Base-by-base conservation (phyloP, 78 protist genomes). In the Polysphondylium violaceum region DNA sequence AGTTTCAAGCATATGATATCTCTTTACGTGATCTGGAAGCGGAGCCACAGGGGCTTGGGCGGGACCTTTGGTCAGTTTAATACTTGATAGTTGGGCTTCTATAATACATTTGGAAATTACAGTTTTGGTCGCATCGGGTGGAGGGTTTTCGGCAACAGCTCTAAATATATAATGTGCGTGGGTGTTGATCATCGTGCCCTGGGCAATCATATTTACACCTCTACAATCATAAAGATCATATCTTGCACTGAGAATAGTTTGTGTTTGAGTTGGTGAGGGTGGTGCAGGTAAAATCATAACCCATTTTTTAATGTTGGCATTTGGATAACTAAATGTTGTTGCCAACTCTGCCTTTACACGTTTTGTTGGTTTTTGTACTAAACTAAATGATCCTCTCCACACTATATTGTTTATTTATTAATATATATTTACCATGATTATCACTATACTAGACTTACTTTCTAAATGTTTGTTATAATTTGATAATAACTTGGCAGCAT, bases 201-300 rank as follows among this genome's bases (percentile, higher is more conserved):
- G 29, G 5, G 35, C 1, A 1, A 83, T 21, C 33, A 55, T 35
- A 19, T 40, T 25, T 4, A 40, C 67, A 31, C 43, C 69, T 8
- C 27, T 44, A 25, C n/a, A 12, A 69, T 69, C 64, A 56, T 40
- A 58, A 7, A 58, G 2, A 1, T 60, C 69, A 3, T 69, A 43
- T 8, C 51, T 2, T 6, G 91, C 91, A 9, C 31, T 25, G 47
- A 40, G 67, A 9, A 83, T 71, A 29, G 40, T 44, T 69, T 83
- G 91, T 31, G 55, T 63, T 36, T 47, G 91, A n/a, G 69, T 21
- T 53, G 89, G 89, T 43, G 79, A 55, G 3, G 91, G 91, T 69
- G 91, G 91, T 19, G 91, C 91, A 58, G 61, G 19, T n/a, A 35
- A 19, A 0, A 83, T 3, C 1, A 83, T 44, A 44, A 63, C 33